Evolutionary conservation across 2,329 filamentous ascomycete genomes (phyloP).

Genomic region (Alternaria novae-zelandiae): DNA sequence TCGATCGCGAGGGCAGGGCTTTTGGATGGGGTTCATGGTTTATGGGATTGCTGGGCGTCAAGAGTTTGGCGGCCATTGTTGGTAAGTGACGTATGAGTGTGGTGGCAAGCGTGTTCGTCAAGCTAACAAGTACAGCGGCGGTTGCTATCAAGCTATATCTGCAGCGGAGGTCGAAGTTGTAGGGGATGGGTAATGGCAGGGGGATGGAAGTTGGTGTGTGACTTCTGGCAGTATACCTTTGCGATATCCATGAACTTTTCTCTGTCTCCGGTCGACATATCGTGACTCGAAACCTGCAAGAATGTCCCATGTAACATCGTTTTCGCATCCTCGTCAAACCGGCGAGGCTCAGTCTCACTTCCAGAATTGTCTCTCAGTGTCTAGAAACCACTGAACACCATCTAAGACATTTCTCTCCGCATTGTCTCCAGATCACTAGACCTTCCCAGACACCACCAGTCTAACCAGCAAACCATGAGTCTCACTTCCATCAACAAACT

Average conservation of each 20-base stretch:
- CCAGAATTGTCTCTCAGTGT: background rate
- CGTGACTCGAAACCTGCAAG: no score
- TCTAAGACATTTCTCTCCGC: background rate
- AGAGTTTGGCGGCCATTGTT: slow-evolving; percentile 38
- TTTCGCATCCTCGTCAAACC: background rate
- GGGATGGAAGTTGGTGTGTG: background rate
- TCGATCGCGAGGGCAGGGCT: slow-evolving; percentile 62
- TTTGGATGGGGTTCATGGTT: slow-evolving; percentile 45
- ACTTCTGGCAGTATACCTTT: background rate
- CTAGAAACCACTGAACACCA: background rate
- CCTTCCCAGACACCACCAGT: background rate
- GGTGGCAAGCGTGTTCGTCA: background rate
- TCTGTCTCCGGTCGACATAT: no score
- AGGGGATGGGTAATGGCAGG: background rate
- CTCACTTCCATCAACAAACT: background rate
- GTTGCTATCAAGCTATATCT: slow-evolving; percentile 8
- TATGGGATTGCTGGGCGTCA: slow-evolving; percentile 36
- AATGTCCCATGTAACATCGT: no score
- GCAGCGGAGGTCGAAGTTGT: slow-evolving; percentile 11
- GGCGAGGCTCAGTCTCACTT: rapidly evolving
- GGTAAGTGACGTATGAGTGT: slow-evolving; percentile 34
- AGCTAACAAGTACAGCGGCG: slow-evolving; percentile 7
- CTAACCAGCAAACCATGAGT: background rate
- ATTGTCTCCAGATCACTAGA: background rate
- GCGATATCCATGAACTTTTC: background rate